Evolutionary conservation across 2,329 filamentous ascomycete species (phyloP).

Genomic region (Xylariomycetidae sp.): DNA sequence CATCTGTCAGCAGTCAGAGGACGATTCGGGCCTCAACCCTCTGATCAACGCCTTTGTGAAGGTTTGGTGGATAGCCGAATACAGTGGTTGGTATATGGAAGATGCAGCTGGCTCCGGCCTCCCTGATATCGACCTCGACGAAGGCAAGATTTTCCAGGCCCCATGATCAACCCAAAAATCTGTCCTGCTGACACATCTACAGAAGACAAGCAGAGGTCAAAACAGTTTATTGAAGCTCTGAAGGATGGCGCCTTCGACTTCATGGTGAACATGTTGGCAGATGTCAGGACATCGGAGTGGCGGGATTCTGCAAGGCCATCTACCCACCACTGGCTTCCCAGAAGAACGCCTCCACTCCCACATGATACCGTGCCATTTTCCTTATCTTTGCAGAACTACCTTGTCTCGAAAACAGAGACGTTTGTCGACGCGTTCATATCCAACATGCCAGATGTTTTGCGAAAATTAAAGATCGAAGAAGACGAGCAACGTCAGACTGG

Average conservation of each 20-base stretch:
- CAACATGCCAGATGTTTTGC: slow-evolving; percentile 87
- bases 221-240: slow-evolving; percentile 67
- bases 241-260: slow-evolving; percentile 92
- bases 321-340: slow-evolving; percentile 74
- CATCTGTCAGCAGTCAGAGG: slow-evolving; percentile 61
- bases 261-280: slow-evolving; percentile 75
- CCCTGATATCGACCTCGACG: slow-evolving; percentile 57
- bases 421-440: slow-evolving; percentile 92
- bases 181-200: no score
- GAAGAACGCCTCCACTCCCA: slow-evolving; percentile 66
- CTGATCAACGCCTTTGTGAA: slow-evolving; percentile 73
- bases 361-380: slow-evolving; percentile 65
- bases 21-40: slow-evolving; percentile 63
- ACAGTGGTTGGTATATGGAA: slow-evolving; percentile 83
- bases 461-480: slow-evolving; percentile 79
- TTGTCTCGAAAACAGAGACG: slow-evolving; percentile 77
- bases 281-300: slow-evolving; percentile 76
- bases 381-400: slow-evolving; percentile 61
- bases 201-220: slow-evolving; percentile 66
- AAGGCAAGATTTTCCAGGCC: slow-evolving; percentile 36
- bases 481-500: slow-evolving; percentile 75
- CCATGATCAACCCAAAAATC: no score
- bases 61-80: slow-evolving; percentile 87
- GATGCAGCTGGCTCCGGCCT: slow-evolving; percentile 55
- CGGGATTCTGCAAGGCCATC: slow-evolving; percentile 86